Conservation (phyloP, 2,329 filamentous ascomycete species). For the Trichoderma simmonsii region DNA sequence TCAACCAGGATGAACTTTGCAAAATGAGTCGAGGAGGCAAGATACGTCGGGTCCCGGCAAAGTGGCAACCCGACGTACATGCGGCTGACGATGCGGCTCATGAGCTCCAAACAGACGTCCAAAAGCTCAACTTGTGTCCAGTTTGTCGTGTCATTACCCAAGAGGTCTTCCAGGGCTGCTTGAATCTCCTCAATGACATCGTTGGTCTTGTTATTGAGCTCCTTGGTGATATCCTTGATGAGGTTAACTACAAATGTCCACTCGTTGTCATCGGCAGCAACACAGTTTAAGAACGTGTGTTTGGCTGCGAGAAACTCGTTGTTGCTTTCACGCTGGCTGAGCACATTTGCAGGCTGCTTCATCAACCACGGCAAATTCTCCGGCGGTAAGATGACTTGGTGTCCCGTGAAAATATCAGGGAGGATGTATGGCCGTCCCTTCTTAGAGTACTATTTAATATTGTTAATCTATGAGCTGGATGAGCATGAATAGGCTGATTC, state of each 20-base stretch:
- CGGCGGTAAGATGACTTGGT: not conserved
- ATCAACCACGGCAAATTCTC: not conserved
- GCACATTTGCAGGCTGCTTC: not conserved
- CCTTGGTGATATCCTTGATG: not conserved
- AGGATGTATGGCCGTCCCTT: constrained; percentile 5
- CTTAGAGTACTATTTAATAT: not conserved
- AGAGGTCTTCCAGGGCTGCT: not conserved
- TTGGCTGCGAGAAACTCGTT: constrained; percentile 10
- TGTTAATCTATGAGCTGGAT: not conserved
- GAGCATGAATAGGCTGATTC: not conserved
- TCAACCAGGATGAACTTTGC: constrained; percentile 2
- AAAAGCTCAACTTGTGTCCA: constrained; percentile 4
- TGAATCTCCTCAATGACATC: not conserved
- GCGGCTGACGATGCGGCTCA: not conserved
- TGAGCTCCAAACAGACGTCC: not conserved
- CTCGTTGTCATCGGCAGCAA: not conserved
- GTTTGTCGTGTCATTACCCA: not conserved
- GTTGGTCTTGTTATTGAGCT: not conserved
- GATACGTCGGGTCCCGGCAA: not conserved
- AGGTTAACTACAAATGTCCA: not conserved
- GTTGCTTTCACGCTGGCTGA: constrained; percentile 6
- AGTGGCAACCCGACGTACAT: not conserved
- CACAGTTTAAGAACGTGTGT: constrained; percentile 1
- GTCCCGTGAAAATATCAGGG: constrained; percentile 8
- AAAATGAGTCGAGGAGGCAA: not conserved